Evolutionary conservation across 2,329 filamentous ascomycete genomes (phyloP), one percentile per base, ranked within the genome.

Genomic region (Alternaria brassicae): DNA sequence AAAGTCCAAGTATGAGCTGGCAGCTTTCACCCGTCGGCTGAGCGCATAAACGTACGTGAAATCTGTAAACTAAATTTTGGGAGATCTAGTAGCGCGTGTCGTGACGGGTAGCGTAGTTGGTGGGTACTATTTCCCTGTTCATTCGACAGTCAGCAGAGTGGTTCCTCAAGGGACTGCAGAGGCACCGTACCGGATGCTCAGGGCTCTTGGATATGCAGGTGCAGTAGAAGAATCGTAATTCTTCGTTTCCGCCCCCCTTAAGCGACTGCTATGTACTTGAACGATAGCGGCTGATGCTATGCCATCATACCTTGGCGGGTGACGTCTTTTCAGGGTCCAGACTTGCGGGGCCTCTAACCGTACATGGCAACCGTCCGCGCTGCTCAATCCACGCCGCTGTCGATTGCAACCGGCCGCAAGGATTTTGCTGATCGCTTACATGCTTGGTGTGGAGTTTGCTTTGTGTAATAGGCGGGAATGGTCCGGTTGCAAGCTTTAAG

Each of bases 291-390:
- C 37, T 45, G 41, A 45, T 56, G 47, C 41, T 62, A 60, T 62
- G 60, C 53, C 53, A 51, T 50, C 60, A 62, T 62, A 60, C 32
- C 60, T 62, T 62, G 60, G 60, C 60, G 39, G 41, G 54, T 62
- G 60, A 62, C 60, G 60, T 62, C 53, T 60, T 51, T 47, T 47
- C 56, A 62, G 60, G 60, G 60, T 62, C 60, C 56, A 62, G 55
- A 55, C 51, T 62, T 62, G 59, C 40, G 45, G 59, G 56, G 51
- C 59, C 25, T 28, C 60, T 60, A 62, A 34, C 60, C 45, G 42
- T 42, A 56, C 44, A 19, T 6, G 37, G 56, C 21, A 62, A 28
- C 32, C 36, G 1, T 15, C 28, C 17, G 39, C 50, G 52, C 48
- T 42, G 48, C 52, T 60, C 60, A 50, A 48, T 59, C 51, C 47